Percentiles rank a stretch among this genome's conserved stretches.
phyloP scores from a whole-genome alignment of 345 rosid species.

The Diplotaxis tenuifolia region DNA sequence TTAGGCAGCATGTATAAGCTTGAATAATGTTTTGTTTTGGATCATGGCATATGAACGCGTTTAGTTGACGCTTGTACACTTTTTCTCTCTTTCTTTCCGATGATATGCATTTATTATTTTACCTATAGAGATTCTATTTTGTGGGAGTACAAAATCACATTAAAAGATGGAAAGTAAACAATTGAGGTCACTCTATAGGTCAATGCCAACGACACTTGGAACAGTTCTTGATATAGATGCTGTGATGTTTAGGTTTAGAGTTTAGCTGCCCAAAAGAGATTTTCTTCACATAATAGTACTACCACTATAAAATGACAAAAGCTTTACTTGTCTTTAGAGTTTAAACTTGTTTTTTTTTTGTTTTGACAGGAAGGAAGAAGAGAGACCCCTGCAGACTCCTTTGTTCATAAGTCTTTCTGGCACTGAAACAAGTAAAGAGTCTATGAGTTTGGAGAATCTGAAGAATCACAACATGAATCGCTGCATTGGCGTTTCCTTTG shows the following conservation, averaged over 20 bases:
- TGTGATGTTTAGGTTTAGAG: conserved; percentile 21
- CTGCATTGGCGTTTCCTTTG: conserved; percentile 6
- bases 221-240: conserved; percentile 9
- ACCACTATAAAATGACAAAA: background rate
- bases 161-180: conserved; percentile 17
- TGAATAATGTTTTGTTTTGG: conserved; percentile 20
- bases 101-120: conserved; percentile 2
- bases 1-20: conserved; percentile 10
- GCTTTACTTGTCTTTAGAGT: background rate
- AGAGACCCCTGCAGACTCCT: conserved; percentile 2
- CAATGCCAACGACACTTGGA: conserved; percentile 9
- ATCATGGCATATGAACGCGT: conserved; percentile 15
- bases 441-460: conserved; percentile 15
- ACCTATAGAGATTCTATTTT: conserved; percentile 13
- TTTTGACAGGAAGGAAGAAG: conserved; percentile 5
- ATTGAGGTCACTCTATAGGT: conserved; percentile 11
- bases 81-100: background rate
- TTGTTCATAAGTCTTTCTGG: conserved; percentile 1
- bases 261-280: conserved; percentile 22
- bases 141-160: conserved; percentile 19
- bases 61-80: conserved; percentile 10
- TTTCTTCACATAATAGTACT: background rate
- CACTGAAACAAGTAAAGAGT: conserved; percentile 18
- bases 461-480: conserved; percentile 11
- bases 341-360: background rate